These are phyloP conservation scores for Aspergillus candidus DNA, from an alignment of 2,329 filamentous ascomycete species.

Conservation along the genomic window DNA sequence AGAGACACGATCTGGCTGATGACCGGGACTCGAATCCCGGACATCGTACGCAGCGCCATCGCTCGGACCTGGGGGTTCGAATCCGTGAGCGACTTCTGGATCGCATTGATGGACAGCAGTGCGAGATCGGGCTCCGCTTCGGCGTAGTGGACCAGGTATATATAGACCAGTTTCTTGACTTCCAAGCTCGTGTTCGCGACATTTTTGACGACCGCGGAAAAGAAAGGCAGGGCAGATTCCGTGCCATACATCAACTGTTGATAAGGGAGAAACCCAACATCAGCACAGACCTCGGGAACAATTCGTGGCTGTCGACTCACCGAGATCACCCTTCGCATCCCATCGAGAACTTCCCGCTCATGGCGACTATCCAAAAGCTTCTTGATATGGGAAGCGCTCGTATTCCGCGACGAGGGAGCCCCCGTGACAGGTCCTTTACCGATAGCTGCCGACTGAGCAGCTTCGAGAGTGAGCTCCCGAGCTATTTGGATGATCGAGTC, in stretches of 20 bases:
- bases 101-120: constrained; percentile 94
- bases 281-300: constrained; percentile 12
- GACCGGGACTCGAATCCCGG: constrained; percentile 90
- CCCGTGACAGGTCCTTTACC: constrained; percentile 48
- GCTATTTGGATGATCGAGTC: constrained; percentile 49
- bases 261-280: constrained; percentile 9
- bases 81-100: constrained; percentile 95
- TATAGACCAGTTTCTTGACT: constrained; percentile 97
- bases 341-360: constrained; percentile 89
- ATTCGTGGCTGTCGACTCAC: constrained; percentile 40
- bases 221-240: constrained; percentile 83
- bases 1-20: constrained; percentile 96
- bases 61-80: constrained; percentile 84
- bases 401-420: constrained; percentile 52
- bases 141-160: constrained; percentile 94
- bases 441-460: constrained; percentile 75
- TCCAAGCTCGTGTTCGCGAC: constrained; percentile 89
- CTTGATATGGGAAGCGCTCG: constrained; percentile 81
- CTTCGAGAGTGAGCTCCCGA: constrained; percentile 94
- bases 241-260: constrained; percentile 86
- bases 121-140: constrained; percentile 94
- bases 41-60: constrained; percentile 93
- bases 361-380: constrained; percentile 90
- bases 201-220: constrained; percentile 98
- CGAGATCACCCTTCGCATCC: constrained; percentile 78